A percentile compares a stretch with the other conserved stretches of the same genome.
phyloP scores from a whole-genome alignment of 2,329 filamentous ascomycete genomes.

The Rugonectria rugulosa region DNA sequence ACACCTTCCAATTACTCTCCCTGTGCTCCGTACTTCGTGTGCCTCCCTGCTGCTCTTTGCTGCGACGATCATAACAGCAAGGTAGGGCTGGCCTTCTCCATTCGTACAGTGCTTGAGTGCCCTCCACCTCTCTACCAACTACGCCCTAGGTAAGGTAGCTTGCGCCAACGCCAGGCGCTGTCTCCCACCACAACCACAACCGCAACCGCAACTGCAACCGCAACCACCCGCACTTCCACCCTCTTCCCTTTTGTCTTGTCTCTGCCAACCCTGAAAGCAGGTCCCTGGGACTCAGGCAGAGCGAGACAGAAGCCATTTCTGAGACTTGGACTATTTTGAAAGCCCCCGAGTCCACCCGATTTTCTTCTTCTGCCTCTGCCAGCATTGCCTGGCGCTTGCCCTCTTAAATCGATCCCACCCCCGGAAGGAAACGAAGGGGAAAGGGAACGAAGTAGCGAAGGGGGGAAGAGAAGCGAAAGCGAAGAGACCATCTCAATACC shows the following conservation, averaged over 20 bases:
- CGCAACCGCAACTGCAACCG: conserved; percentile 25
- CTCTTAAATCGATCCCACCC: not conserved
- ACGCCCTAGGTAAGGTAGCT: too few species aligned
- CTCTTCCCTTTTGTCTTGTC: conserved; percentile 5
- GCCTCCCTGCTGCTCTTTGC: too few species aligned
- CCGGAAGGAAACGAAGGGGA: not conserved
- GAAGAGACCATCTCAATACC: too few species aligned
- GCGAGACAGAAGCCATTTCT: conserved; percentile 18
- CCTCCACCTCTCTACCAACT: too few species aligned
- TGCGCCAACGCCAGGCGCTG: conserved; percentile 34
- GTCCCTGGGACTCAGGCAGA: conserved; percentile 22
- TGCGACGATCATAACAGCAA: too few species aligned
- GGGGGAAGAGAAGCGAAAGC: not conserved
- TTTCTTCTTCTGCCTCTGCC: not conserved
- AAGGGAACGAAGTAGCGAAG: not conserved
- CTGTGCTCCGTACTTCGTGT: not conserved
- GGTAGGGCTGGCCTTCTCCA: too few species aligned
- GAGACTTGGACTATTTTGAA: not conserved
- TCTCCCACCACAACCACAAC: conserved; percentile 30
- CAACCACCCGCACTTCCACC: conserved; percentile 28
- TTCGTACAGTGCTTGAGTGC: too few species aligned
- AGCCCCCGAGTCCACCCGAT: conserved; percentile 10
- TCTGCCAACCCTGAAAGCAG: not conserved
- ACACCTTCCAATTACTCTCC: not conserved
- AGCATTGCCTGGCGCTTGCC: not conserved